These are phyloP conservation scores for Phallus indusiatus DNA, from an alignment of 768 basidiomycete species.

Conservation along the genomic window DNA sequence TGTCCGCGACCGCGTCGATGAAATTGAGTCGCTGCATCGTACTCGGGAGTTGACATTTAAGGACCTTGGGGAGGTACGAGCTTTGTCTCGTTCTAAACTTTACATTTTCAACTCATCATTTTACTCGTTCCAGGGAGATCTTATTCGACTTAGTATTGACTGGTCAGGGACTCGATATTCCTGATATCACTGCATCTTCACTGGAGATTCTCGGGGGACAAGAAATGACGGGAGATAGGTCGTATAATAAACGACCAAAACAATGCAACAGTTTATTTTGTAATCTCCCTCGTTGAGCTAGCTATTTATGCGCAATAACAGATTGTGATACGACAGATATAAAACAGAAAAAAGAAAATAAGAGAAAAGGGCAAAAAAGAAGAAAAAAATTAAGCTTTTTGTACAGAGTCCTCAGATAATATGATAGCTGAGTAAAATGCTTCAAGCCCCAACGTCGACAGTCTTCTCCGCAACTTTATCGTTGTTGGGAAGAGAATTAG, in stretches of 20 bases:
- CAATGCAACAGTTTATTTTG: background rate
- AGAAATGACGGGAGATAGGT: background rate
- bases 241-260: background rate
- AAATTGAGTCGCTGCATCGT: conserved; percentile 78
- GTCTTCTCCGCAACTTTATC: conserved; percentile 23
- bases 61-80: conserved; percentile 29
- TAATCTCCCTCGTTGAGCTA: background rate
- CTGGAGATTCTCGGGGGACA: background rate
- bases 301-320: background rate
- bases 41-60: conserved; percentile 56
- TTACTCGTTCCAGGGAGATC: conserved; percentile 18
- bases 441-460: conserved; percentile 4
- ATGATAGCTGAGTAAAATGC: background rate
- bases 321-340: background rate
- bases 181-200: background rate
- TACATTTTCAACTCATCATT: background rate
- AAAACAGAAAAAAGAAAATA: background rate
- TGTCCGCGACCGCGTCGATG: conserved; percentile 70
- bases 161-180: conserved; percentile 35
- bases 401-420: background rate
- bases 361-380: background rate
- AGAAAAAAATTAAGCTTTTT: background rate
- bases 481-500: conserved; percentile 24
- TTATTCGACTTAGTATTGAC: conserved; percentile 44
- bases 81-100: background rate